Evolutionary conservation across 305 asterid genomes (phyloP).

Genomic region (Rubia balearica): DNA sequence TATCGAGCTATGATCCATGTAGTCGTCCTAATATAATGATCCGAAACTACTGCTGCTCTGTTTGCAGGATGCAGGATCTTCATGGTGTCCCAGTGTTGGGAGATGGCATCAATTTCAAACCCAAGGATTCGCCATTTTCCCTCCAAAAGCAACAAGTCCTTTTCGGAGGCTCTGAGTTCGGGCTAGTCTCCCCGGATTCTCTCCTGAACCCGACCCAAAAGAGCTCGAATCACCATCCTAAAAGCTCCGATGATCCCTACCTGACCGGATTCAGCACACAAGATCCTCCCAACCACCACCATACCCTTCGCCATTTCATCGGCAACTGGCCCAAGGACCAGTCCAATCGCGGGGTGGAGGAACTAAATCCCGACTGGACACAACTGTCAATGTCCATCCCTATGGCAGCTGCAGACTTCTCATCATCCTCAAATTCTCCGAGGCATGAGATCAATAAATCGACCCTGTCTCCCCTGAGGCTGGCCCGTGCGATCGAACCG

Average conservation of each 20-base stretch:
- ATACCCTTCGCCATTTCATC: constrained; percentile 47
- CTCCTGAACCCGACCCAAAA: constrained; percentile 55
- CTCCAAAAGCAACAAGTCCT: constrained; percentile 40
- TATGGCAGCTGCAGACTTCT: constrained; percentile 40
- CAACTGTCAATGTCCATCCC: constrained; percentile 91
- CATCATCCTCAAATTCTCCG: constrained; percentile 46
- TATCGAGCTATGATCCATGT: too few relatives aligned
- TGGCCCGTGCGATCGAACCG: constrained; percentile 42
- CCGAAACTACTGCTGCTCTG: background rate
- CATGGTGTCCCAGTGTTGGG: constrained; percentile 34
- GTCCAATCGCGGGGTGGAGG: constrained; percentile 31
- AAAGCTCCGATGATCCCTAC: constrained; percentile 31
- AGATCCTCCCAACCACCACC: constrained; percentile 32
- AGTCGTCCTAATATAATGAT: too few relatives aligned
- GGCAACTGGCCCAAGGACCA: constrained; percentile 61
- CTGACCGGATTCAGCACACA: constrained; percentile 28
- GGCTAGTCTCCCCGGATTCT: constrained; percentile 51
- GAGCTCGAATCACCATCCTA: constrained; percentile 24
- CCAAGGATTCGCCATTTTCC: constrained; percentile 37
- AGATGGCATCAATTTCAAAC: constrained; percentile 27
- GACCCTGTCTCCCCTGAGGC: constrained; percentile 35
- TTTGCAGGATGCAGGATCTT: constrained; percentile 46
- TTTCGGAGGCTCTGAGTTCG: constrained; percentile 49
- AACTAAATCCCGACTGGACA: constrained; percentile 70
- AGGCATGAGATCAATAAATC: constrained; percentile 34